Base-by-base conservation (phyloP, 2,329 filamentous ascomycete species). In the Alternaria ventricosa region DNA sequence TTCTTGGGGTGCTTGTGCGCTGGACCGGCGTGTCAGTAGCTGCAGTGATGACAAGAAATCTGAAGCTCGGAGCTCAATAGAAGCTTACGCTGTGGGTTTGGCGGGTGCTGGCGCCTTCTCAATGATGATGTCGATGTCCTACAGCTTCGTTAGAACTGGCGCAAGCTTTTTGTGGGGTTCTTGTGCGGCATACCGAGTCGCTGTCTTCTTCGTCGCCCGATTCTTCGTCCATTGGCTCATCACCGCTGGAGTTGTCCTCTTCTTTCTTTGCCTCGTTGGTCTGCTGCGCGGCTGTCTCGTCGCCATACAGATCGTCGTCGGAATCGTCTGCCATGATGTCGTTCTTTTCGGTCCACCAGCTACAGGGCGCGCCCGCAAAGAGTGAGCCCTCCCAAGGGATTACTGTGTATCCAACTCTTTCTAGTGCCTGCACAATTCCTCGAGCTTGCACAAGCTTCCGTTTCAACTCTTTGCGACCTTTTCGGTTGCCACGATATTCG, bases 51-150 rank as follows among this genome's bases (percentile, higher is more conserved):
- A 2, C 10, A 3, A 3, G 5, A 13, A 5, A 5, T 10, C 6
- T 57, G 41, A n/a, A 5, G 27, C 27, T n/a, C 18, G 13, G 20
- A 15, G 27, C 33, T 20, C 20, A 10, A 13, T 15, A 11, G 22
- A 46, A 58, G 50, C 36, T 61, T 56, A 82, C 79, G 71, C 63
- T 36, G 71, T 55, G n/a, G 79, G 75, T 57, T 82, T 81, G 20
- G 78, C 68, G 10, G 75, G 77, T 43, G 81, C 78, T 60, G 83
- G 79, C 30, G 81, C 80, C 68, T 78, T 78, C 61, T 86, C 84
- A 46, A 84, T 82, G 57, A 85, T 86, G 69, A 87, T 85, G 60
- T 86, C 84, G 56, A 87, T 80, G 65, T 86, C 84, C 83, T 86
- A 65, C 27, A 59, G 57, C 30, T 59, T 23, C 30, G 71, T 79